Base-by-base conservation (phyloP, 225 moss, liverwort and hornwort genomes). In the Ulota crispa region DNA sequence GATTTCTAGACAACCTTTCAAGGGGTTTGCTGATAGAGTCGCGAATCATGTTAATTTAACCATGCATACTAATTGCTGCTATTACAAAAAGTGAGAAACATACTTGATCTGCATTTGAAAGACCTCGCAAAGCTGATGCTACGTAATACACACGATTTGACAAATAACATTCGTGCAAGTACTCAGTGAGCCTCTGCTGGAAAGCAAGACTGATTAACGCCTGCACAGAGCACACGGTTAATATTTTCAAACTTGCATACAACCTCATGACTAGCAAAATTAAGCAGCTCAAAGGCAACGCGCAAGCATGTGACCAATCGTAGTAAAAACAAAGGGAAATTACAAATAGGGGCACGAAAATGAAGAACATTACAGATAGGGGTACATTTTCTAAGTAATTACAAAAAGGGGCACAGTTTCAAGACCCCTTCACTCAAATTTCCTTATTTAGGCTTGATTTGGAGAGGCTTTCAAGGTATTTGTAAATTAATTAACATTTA, bases 31-130 rank as follows among this genome's bases (percentile, higher is more conserved):
- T 37, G 21, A n/a, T 34, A 36, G 4, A 34, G 12, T n/a, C 23
- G 24, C 21, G 9, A 16, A 50, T 16, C 16, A 16, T 5, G 18
- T 50, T 55, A 24, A 15, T 53, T 65, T 34, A 63, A 76, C 21
- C 20, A 63, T 45, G 43, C 42, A 26, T 42, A 75, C 11, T 14
- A 30, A 41, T 60, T 39, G 39, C 31, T 4, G 23, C 0, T 63
- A 18, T 56, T 8, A 5, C 31, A 42, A 28, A 77, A 80, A 19
- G 56, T 32, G 61, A 27, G 19, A 77, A 26, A 72, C 82, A 61
- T 88, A 90, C 85, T 84, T 90, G 87, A 69, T 90, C 87, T 83
- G 87, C 90, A 90, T 90, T 87, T 52, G 87, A 87, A 85, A 90
- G 87, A 55, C 87, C 87, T 1, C 76, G 79, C 81, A 87, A 73